Conservation (phyloP, 2,329 filamentous ascomycete genomes). For the Claviceps quebecensis region DNA sequence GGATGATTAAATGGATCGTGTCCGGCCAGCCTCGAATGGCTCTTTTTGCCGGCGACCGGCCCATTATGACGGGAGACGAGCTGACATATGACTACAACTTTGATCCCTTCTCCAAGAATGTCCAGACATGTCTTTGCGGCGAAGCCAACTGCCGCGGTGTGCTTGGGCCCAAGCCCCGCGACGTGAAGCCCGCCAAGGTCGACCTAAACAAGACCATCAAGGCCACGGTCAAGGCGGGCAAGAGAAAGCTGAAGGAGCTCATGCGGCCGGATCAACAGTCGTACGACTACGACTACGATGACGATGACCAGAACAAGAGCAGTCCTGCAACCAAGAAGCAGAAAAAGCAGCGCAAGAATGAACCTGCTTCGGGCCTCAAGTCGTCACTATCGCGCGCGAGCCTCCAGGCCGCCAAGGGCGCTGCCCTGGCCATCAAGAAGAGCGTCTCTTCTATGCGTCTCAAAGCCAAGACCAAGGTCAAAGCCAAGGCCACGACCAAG, state of each 20-base stretch:
- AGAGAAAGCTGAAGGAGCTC: constrained; percentile 43
- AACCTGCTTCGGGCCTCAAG: constrained; percentile 20
- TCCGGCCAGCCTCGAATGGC: constrained; percentile 90
- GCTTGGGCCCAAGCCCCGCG: constrained; percentile 46
- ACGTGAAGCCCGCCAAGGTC: constrained; percentile 36
- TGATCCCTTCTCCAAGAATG: constrained; percentile 56
- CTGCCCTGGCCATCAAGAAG: constrained; percentile 23
- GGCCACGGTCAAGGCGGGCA: constrained; percentile 31
- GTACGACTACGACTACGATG: not conserved
- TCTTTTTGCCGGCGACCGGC: constrained; percentile 78
- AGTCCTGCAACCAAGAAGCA: constrained; percentile 22
- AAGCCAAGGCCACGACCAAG: constrained; percentile 12
- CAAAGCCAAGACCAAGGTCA: constrained; percentile 1
- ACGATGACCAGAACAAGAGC: not conserved
- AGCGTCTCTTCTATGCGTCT: constrained; percentile 12
- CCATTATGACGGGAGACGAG: constrained; percentile 90
- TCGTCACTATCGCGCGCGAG: constrained; percentile 20
- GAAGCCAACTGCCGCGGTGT: constrained; percentile 50
- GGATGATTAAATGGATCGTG: constrained; percentile 97
- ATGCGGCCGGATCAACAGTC: constrained; percentile 26
- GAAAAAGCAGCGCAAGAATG: constrained; percentile 32
- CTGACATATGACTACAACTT: constrained; percentile 85
- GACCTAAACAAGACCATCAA: constrained; percentile 25
- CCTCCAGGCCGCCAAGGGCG: constrained; percentile 22
- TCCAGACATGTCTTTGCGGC: constrained; percentile 52